phyloP scores from a whole-genome alignment of 1,284 basidiomycete genomes.

The Pyrrhoderma noxium region DNA sequence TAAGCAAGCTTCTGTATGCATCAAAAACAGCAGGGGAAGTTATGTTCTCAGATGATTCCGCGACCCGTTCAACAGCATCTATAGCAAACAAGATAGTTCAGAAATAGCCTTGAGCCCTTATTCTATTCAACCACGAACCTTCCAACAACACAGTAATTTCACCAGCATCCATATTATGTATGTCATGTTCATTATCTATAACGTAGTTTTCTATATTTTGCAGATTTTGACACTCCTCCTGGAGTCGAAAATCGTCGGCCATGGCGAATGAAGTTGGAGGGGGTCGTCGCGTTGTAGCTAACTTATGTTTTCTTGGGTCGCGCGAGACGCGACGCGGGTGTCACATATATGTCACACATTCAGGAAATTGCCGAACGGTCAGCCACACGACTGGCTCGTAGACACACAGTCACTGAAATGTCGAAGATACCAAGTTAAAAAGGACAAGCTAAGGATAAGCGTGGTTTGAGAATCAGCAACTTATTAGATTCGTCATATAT shows the following conservation, averaged over 20 bases:
- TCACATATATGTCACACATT: not conserved
- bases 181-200: constrained; percentile 60
- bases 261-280: not conserved
- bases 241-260: constrained; percentile 52
- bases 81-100: constrained; percentile 10
- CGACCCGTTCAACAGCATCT: constrained; percentile 73
- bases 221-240: constrained; percentile 64
- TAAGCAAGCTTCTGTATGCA: constrained; percentile 71
- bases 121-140: constrained; percentile 28
- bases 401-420: too few species aligned
- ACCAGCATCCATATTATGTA: constrained; percentile 39
- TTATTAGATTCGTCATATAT: too few species aligned
- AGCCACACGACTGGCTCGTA: too few species aligned
- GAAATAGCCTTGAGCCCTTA: not conserved
- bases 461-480: too few species aligned
- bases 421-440: too few species aligned
- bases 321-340: constrained; percentile 1
- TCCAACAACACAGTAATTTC: constrained; percentile 42
- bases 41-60: constrained; percentile 65
- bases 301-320: not conserved
- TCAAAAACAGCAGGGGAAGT: constrained; percentile 64
- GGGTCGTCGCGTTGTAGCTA: constrained; percentile 1
- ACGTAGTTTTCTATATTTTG: constrained; percentile 52
- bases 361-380: not conserved
- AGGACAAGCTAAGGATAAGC: too few species aligned